Conservation (phyloP, 2,329 filamentous ascomycete genomes). For the Nigrospora osmanthi region DNA sequence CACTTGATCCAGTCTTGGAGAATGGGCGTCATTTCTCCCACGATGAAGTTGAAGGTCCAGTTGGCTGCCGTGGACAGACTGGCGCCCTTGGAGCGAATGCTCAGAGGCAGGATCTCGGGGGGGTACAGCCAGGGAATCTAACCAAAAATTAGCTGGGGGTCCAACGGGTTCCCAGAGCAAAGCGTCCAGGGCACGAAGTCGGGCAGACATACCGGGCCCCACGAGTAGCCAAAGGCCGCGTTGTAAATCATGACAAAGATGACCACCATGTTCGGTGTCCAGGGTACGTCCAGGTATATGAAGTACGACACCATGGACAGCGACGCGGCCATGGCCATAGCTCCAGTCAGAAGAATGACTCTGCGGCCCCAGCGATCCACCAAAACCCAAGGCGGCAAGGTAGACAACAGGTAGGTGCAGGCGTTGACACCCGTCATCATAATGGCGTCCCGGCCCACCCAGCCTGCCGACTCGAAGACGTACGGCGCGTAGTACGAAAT, state of each 20-base stretch:
- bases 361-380: conserved; percentile 89
- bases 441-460: conserved; percentile 82
- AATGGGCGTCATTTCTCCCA: conserved; percentile 90
- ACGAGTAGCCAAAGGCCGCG: conserved; percentile 87
- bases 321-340: conserved; percentile 80
- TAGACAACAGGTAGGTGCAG: conserved; percentile 81
- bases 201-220: conserved; percentile 61
- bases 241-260: conserved; percentile 98
- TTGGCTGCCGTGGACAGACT: conserved; percentile 94
- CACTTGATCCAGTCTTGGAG: conserved; percentile 88
- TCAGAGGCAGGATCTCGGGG: conserved; percentile 94
- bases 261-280: conserved; percentile 79
- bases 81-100: conserved; percentile 93
- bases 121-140: conserved; percentile 92
- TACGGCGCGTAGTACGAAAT: conserved; percentile 98
- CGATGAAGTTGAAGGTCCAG: conserved; percentile 98
- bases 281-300: conserved; percentile 73
- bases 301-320: conserved; percentile 92
- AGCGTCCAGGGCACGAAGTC: neutral
- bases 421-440: conserved; percentile 97
- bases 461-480: conserved; percentile 95
- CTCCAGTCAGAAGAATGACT: conserved; percentile 82
- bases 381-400: conserved; percentile 93
- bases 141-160: neutral
- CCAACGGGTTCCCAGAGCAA: neutral